Percentiles rank a stretch among this genome's conserved stretches.
Evolutionary conservation across 2,329 filamentous ascomycete species (phyloP).

Genomic region (Coniella vitis): DNA sequence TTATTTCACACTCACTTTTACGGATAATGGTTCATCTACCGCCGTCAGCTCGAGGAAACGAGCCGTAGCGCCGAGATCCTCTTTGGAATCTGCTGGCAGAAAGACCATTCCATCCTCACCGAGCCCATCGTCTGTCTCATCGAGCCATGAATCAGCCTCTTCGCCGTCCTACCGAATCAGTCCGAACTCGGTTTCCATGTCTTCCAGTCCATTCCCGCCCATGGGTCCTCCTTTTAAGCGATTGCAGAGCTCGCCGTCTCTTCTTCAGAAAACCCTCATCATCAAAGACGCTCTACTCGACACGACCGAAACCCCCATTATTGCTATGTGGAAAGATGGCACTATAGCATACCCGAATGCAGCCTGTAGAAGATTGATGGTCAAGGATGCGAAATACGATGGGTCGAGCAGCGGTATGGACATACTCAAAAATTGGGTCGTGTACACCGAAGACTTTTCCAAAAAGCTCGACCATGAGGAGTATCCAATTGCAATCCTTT

Average conservation of each 20-base stretch:
- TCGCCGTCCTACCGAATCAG: slow-evolving; percentile 40
- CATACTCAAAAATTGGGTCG: slow-evolving; percentile 51
- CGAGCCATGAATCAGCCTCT: slow-evolving; percentile 38
- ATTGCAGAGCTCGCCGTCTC: slow-evolving; percentile 52
- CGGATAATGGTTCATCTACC: slow-evolving; percentile 44
- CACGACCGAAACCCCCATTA: slow-evolving; percentile 65
- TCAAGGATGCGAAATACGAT: slow-evolving; percentile 33
- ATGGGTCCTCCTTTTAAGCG: slow-evolving; percentile 56
- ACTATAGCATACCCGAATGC: slow-evolving; percentile 68
- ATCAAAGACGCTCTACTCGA: slow-evolving; percentile 75
- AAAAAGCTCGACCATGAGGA: slow-evolving; percentile 50
- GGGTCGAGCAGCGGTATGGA: slow-evolving; percentile 42
- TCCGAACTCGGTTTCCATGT: slow-evolving; percentile 46
- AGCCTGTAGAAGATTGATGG: slow-evolving; percentile 50
- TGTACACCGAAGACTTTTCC: slow-evolving; percentile 63
- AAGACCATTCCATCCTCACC: slow-evolving; percentile 35
- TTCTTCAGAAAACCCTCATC: slow-evolving; percentile 64
- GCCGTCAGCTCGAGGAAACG: slow-evolving; percentile 29
- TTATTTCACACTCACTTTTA: slow-evolving; percentile 72
- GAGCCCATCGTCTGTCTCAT: slow-evolving; percentile 39
- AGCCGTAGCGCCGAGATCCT: slow-evolving; percentile 31
- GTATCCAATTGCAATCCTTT: slow-evolving; percentile 59
- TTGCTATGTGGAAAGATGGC: slow-evolving; percentile 77
- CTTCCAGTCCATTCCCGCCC: slow-evolving; percentile 57
- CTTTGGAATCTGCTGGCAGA: slow-evolving; percentile 40